phyloP scores from a whole-genome alignment of 2,329 filamentous ascomycete genomes.

The Trichoderma cornu-damae region DNA sequence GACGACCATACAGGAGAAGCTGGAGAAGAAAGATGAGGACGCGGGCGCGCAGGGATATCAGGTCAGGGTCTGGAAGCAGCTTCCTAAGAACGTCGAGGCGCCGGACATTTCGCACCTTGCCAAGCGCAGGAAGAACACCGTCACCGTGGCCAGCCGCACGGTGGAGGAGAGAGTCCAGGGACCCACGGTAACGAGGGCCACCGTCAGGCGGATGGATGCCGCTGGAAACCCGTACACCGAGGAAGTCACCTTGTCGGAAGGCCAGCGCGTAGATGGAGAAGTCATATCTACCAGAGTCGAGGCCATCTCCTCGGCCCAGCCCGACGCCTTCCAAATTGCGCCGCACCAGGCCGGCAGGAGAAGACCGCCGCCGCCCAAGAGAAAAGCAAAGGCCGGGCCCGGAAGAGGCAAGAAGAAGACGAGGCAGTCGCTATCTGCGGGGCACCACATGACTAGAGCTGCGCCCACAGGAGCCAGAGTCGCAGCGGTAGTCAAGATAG shows the following conservation, averaged over 20 bases:
- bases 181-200: conserved; percentile 68
- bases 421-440: conserved; percentile 45
- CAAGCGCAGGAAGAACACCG: conserved; percentile 55
- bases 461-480: conserved; percentile 36
- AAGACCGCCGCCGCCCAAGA: conserved; percentile 70
- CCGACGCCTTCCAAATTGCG: conserved; percentile 46
- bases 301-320: conserved; percentile 51
- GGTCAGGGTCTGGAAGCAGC: conserved; percentile 57
- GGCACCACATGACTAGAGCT: conserved; percentile 27
- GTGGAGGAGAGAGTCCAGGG: conserved; percentile 41
- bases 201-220: conserved; percentile 71
- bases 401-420: conserved; percentile 77
- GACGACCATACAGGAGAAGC: conserved; percentile 42
- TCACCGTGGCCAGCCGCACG: conserved; percentile 52
- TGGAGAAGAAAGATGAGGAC: conserved; percentile 61
- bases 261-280: conserved; percentile 75
- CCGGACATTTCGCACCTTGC: conserved; percentile 51
- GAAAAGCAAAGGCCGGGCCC: conserved; percentile 69
- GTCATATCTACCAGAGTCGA: conserved; percentile 60
- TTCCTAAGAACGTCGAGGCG: conserved; percentile 54
- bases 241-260: conserved; percentile 75
- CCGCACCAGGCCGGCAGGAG: conserved; percentile 45
- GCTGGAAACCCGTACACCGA: conserved; percentile 78
- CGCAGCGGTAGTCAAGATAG: conserved; percentile 36
- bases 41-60: conserved; percentile 49